Percentiles rank a stretch among this genome's conserved stretches.
phyloP scores from a whole-genome alignment of 2,329 filamentous ascomycete species.

The Botrytis aclada region DNA sequence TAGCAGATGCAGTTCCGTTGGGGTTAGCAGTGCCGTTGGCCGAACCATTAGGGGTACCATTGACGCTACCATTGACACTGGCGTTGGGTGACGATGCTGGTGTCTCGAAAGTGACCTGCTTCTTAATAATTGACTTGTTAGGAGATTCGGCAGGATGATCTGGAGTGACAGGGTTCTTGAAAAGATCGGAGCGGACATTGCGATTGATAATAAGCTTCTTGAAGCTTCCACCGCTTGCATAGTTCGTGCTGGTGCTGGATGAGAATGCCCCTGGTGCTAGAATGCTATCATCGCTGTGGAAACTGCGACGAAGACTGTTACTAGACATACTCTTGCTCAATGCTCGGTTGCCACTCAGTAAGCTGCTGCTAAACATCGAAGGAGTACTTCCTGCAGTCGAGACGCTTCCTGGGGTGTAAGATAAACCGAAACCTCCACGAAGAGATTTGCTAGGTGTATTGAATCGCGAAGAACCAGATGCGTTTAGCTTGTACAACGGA shows the following conservation, averaged over 20 bases:
- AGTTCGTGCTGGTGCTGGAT: slow-evolving; percentile 60
- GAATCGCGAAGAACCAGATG: slow-evolving; percentile 68
- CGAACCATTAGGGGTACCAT: slow-evolving; percentile 44
- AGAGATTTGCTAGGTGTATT: slow-evolving; percentile 71
- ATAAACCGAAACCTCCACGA: slow-evolving; percentile 83
- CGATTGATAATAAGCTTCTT: slow-evolving; percentile 94
- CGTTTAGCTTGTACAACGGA: slow-evolving; percentile 82
- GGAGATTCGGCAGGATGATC: slow-evolving; percentile 41
- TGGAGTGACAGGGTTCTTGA: slow-evolving; percentile 51
- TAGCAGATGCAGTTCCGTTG: slow-evolving; percentile 38
- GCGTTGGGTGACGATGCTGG: not conserved
- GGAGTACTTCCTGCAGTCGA: slow-evolving; percentile 68
- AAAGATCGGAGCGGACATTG: slow-evolving; percentile 71
- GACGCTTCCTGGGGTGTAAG: slow-evolving; percentile 77
- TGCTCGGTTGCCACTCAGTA: slow-evolving; percentile 60
- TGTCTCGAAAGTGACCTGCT: slow-evolving; percentile 86
- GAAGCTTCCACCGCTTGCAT: slow-evolving; percentile 66
- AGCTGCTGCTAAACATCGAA: slow-evolving; percentile 61
- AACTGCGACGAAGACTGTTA: slow-evolving; percentile 79
- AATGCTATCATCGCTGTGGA: slow-evolving; percentile 80
- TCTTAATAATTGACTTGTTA: slow-evolving; percentile 59
- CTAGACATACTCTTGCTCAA: slow-evolving; percentile 86
- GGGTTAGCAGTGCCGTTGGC: slow-evolving; percentile 44
- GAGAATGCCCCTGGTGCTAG: slow-evolving; percentile 83
- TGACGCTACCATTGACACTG: slow-evolving; percentile 29